phyloP scores from a whole-genome alignment of 2,329 filamentous ascomycete genomes.

The Myrmaecium sp. region DNA sequence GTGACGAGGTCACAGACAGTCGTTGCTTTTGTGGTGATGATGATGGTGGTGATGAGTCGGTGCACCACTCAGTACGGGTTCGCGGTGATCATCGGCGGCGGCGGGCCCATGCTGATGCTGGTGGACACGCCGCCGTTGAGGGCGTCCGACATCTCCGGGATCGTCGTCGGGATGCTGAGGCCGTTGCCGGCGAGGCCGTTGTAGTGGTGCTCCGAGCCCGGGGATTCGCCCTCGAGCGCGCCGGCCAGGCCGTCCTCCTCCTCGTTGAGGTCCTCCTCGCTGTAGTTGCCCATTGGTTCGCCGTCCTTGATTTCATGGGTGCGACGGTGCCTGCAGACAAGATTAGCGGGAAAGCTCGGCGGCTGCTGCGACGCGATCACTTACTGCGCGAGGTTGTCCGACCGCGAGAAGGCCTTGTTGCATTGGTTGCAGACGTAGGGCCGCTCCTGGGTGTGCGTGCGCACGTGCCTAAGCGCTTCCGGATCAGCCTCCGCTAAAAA shows the following conservation, averaged over 20 bases:
- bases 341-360: constrained; percentile 4
- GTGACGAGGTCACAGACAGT: too few species aligned
- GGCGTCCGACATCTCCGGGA: constrained; percentile 19
- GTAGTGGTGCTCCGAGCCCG: constrained; percentile 52
- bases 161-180: constrained; percentile 14
- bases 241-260: constrained; percentile 76
- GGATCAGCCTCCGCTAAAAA: constrained; percentile 33
- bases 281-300: constrained; percentile 46
- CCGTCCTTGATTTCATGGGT: constrained; percentile 66
- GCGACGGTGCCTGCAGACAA: constrained; percentile 39
- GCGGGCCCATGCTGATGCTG: constrained; percentile 24
- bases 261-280: constrained; percentile 76
- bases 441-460: constrained; percentile 97
- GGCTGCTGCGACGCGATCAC: constrained; percentile 12
- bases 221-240: constrained; percentile 61
- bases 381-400: constrained; percentile 97
- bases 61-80: constrained; percentile 22
- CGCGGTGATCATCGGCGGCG: constrained; percentile 25
- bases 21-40: too few species aligned
- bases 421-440: constrained; percentile 95
- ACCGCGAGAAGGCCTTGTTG: constrained; percentile 96
- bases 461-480: constrained; percentile 63
- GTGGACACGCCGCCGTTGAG: constrained; percentile 10
- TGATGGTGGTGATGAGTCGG: constrained; percentile 1
- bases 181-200: constrained; percentile 18